Percentiles rank a stretch among this genome's conserved stretches.
Conservation (phyloP, 2,329 filamentous ascomycete species). For the Aspergillus flavus region DNA sequence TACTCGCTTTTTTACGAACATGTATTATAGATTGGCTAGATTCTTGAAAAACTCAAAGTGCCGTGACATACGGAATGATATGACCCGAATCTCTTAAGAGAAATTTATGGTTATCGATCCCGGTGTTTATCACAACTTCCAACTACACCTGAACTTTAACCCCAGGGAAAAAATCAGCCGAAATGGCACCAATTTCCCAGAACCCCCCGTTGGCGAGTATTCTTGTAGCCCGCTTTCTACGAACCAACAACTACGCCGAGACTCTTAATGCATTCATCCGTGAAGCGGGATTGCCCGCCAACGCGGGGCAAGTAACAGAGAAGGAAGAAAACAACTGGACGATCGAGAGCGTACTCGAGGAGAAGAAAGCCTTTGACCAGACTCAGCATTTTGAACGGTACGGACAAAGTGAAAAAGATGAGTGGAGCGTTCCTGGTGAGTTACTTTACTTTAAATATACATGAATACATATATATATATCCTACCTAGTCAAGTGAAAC, state of each 20-base stretch:
- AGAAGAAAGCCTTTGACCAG: slow-evolving; percentile 62
- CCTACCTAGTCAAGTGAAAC: not conserved
- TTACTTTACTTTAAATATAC: not conserved
- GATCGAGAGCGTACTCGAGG: slow-evolving; percentile 61
- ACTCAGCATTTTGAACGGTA: slow-evolving; percentile 59
- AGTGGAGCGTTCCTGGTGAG: slow-evolving; percentile 53
- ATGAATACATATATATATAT: not conserved
- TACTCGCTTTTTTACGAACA: not conserved
- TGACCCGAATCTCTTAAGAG: not conserved
- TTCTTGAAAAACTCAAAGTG: not conserved
- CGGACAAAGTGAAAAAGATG: slow-evolving; percentile 42
- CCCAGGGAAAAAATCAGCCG: slow-evolving; percentile 1
- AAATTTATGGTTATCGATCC: not conserved
- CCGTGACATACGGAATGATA: slow-evolving; percentile 1
- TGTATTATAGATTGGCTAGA: not conserved
- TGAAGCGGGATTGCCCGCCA: slow-evolving; percentile 57
- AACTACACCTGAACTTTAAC: not conserved
- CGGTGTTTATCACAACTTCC: slow-evolving; percentile 1
- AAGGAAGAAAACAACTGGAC: slow-evolving; percentile 49
- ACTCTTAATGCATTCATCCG: slow-evolving; percentile 60
- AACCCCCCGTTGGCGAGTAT: slow-evolving; percentile 30
- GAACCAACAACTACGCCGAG: slow-evolving; percentile 49
- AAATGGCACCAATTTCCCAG: slow-evolving; percentile 14
- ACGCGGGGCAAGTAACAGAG: slow-evolving; percentile 47
- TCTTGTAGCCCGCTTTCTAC: slow-evolving; percentile 48